A percentile compares a stretch with the other conserved stretches of the same genome.
Evolutionary conservation across 352 stramenopile species (phyloP).

Genomic region (Phytophthora sp.): DNA sequence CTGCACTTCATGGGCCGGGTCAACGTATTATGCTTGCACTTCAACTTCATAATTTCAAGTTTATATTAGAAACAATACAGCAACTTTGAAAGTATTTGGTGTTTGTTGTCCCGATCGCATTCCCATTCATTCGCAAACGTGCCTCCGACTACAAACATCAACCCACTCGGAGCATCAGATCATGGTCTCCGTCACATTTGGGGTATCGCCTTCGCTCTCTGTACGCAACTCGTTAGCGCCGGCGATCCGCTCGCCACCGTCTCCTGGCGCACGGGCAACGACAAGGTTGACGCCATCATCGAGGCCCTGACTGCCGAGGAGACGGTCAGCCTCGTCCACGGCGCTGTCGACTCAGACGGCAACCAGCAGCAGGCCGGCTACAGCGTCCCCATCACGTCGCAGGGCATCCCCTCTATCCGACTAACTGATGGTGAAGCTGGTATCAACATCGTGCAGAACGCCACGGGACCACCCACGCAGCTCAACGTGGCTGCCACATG

Average conservation of each 20-base stretch:
- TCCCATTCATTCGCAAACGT: constrained; percentile 34
- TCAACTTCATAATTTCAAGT: no score
- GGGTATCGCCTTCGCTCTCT: constrained; percentile 35
- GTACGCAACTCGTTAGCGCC: constrained; percentile 21
- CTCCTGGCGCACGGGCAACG: constrained; percentile 36
- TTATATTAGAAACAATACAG: no score
- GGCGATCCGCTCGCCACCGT: constrained; percentile 33
- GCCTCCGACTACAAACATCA: constrained; percentile 10
- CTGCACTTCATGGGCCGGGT: no score
- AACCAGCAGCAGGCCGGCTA: constrained; percentile 42
- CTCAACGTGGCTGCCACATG: constrained; percentile 40
- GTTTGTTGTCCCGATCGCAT: no score
- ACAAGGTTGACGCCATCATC: constrained; percentile 40
- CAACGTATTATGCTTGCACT: no score
- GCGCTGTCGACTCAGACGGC: constrained; percentile 28
- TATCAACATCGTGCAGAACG: constrained; percentile 42
- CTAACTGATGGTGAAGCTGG: constrained; percentile 38
- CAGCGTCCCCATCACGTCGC: constrained; percentile 28
- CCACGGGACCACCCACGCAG: constrained; percentile 32
- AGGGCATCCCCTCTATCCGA: constrained; percentile 32
- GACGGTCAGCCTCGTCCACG: constrained; percentile 39
- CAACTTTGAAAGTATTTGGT: no score
- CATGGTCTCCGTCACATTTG: constrained; percentile 40
- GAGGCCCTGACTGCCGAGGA: constrained; percentile 34
- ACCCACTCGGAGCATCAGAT: not conserved